Percentiles rank a stretch among this genome's conserved stretches.
These are phyloP conservation scores for Macroventuria anomochaeta DNA, from an alignment of 2,329 filamentous ascomycete genomes.

Conservation along the genomic window DNA sequence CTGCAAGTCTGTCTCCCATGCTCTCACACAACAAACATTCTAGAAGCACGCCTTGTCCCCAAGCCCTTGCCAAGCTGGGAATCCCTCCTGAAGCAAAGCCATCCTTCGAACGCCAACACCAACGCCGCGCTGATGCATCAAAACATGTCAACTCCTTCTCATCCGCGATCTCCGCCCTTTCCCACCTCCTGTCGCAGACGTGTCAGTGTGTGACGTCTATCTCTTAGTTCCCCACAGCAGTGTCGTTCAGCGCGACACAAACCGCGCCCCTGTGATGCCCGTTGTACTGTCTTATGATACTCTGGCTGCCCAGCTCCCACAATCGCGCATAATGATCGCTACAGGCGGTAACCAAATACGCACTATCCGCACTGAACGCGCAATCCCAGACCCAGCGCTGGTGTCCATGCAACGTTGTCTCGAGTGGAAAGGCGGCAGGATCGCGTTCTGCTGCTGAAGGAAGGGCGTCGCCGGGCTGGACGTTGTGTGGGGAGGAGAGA, in stretches of 20 bases:
- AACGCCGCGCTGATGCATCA: constrained; percentile 19
- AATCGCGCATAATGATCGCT: constrained; percentile 91
- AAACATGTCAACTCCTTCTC: not conserved
- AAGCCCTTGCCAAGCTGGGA: not conserved
- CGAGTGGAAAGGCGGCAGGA: constrained; percentile 73
- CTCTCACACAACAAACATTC: too few species aligned
- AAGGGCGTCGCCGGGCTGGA: constrained; percentile 39
- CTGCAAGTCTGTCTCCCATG: too few species aligned
- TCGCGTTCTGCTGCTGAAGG: constrained; percentile 46
- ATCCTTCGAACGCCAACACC: not conserved
- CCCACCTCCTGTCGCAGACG: too few species aligned
- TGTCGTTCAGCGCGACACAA: constrained; percentile 89
- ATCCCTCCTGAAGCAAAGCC: not conserved
- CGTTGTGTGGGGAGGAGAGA: constrained; percentile 45
- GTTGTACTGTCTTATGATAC: constrained; percentile 93
- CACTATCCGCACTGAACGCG: constrained; percentile 90
- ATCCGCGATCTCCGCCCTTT: too few species aligned
- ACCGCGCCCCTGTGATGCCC: constrained; percentile 91
- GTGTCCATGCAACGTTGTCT: constrained; percentile 86
- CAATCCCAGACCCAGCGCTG: constrained; percentile 99
- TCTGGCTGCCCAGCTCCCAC: constrained; percentile 86
- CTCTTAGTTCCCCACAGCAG: constrained; percentile 47
- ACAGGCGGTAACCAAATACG: constrained; percentile 91
- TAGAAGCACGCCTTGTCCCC: not conserved
- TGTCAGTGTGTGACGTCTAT: too few species aligned